Evolutionary conservation across 2,329 filamentous ascomycete genomes (phyloP), one percentile per base, ranked within the genome.

Genomic region (Kalaharituber pfeilii): DNA sequence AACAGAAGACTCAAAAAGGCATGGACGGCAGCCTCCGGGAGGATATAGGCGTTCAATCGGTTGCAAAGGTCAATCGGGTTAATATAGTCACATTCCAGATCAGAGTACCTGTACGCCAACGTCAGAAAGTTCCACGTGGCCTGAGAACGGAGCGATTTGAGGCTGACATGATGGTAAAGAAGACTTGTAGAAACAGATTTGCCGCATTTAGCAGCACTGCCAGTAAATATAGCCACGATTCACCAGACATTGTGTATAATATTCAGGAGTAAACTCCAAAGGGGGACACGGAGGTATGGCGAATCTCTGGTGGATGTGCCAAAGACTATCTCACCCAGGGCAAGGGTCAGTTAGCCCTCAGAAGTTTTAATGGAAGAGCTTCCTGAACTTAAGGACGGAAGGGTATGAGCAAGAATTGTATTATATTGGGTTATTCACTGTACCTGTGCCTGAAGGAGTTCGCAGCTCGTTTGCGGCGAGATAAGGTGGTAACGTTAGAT

Each of bases 21-120:
- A 70, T 98, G 93, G 61, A 98, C 89, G 62, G 86, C 89, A 66
- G 91, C 91, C 78, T 98, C 93, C 67, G 91, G 91, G 67, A 98
- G 82, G 69, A 98, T 98, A 75, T 98, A 98, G 69, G 89, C 93
- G 78, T 98, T 98, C 64, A 98, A 83, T 66, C 91, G 88, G 81
- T 98, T 98, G 84, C 91, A 98, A 62, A 98, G 88, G 66, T 98
- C 91, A 75, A 98, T 98, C 47, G 91, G 91, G 76, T 98, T 98
- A 75, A 98, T 98, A 73, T 98, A 98, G 74, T 98, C 91, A 88
- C 91, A 98, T 83, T 98, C 91, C 66, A 98, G 73, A 77, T 98
- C 91, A 52, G 62, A 64, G 61, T 64, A 64, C 62, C 62, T 64
- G 29, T 8, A 49, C n/a, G 51, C 28, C n/a, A 9, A 36, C 30